phyloP scores from a whole-genome alignment of 441 rosid genomes.

The Macaranga tanarius region DNA sequence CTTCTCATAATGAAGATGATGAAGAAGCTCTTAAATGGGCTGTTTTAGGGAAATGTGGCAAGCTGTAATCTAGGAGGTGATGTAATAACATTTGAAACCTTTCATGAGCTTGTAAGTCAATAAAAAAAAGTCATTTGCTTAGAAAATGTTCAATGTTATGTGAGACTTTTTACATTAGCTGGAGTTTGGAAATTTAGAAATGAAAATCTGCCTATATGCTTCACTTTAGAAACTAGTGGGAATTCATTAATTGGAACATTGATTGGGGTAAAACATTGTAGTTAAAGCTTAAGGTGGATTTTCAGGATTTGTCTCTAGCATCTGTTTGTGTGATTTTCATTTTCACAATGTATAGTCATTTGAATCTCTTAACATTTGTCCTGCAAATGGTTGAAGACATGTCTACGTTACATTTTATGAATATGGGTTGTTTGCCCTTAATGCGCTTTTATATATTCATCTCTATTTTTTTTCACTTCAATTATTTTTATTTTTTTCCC shows the following conservation, averaged over 20 bases:
- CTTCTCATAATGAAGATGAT: constrained; percentile 45
- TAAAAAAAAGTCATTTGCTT: background rate
- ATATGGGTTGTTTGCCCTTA: background rate
- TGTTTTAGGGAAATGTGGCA: constrained; percentile 43
- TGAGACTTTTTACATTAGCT: background rate
- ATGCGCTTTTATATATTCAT: background rate
- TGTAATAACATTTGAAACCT: background rate
- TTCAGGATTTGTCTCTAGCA: background rate
- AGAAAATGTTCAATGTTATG: background rate
- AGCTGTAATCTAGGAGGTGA: background rate
- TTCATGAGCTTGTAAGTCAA: background rate
- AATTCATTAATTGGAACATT: background rate
- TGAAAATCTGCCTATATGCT: background rate
- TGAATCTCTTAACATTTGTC: background rate
- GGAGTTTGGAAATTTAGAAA: background rate
- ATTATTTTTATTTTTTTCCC: background rate
- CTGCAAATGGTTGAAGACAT: background rate
- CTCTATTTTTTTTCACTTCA: background rate
- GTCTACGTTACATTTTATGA: background rate
- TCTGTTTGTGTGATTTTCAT: background rate
- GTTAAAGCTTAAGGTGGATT: background rate
- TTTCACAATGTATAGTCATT: background rate
- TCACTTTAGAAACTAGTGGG: background rate
- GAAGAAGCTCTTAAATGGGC: constrained; percentile 73
- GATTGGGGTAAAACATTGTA: background rate